Evolutionary conservation across 2,329 filamentous ascomycete genomes (phyloP).

Genomic region (Fonsecaea pugnacius): DNA sequence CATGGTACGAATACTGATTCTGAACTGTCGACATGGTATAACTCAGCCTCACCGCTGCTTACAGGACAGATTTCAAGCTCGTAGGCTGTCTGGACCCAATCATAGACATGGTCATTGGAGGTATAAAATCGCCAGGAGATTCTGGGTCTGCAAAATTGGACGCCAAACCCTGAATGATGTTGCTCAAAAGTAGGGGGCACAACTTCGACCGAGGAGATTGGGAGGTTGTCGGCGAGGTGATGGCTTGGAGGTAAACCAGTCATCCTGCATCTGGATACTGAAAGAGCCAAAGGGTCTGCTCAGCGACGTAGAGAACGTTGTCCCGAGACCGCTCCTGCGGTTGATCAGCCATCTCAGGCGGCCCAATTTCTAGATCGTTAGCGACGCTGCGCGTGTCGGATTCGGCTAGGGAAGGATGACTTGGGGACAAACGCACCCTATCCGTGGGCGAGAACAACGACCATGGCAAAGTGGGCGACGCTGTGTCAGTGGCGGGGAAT

Average conservation of each 20-base stretch:
- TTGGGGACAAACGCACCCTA: not conserved
- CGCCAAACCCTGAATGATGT: constrained; percentile 36
- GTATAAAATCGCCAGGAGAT: constrained; percentile 40
- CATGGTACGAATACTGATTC: constrained; percentile 40
- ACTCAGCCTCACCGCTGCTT: constrained; percentile 16
- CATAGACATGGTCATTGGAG: constrained; percentile 6
- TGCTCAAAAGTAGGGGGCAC: constrained; percentile 24
- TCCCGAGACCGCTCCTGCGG: not conserved
- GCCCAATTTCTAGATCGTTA: not conserved
- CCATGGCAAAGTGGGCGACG: not conserved
- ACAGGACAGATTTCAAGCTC: constrained; percentile 35
- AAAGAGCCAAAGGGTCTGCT: not conserved
- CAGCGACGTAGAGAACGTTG: not conserved
- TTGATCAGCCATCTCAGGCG: not conserved
- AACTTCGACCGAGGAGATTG: not conserved
- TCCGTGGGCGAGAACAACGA: not conserved
- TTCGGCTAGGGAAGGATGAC: not conserved
- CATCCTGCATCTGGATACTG: not conserved
- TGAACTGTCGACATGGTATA: constrained; percentile 28
- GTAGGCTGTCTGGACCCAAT: constrained; percentile 40
- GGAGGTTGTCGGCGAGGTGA: not conserved
- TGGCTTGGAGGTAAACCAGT: not conserved
- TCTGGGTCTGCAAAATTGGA: constrained; percentile 36
- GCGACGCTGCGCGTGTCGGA: not conserved
- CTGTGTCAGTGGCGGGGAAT: not conserved